phyloP scores from a whole-genome alignment of 805 yeast species.

The Kodamaea laetipori region DNA sequence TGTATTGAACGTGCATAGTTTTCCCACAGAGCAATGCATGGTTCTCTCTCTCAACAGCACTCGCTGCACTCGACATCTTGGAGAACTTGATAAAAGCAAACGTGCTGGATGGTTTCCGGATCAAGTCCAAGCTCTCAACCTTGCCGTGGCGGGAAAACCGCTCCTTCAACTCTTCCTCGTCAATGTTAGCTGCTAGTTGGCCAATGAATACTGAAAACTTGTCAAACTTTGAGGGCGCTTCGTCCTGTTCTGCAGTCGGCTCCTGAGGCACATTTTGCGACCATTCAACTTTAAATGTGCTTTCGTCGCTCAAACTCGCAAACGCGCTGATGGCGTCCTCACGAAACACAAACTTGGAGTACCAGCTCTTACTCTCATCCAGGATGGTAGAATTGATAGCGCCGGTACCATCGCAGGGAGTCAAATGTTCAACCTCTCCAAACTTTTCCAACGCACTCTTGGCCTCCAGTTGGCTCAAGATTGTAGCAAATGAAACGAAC shows the following conservation, averaged over 20 bases:
- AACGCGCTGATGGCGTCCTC: slow-evolving; percentile 88
- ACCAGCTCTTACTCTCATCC: slow-evolving; percentile 56
- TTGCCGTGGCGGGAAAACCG: slow-evolving; percentile 71
- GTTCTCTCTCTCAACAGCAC: slow-evolving; percentile 84
- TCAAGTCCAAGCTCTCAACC: slow-evolving; percentile 57
- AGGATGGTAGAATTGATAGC: slow-evolving; percentile 7
- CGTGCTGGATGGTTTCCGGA: slow-evolving; percentile 48
- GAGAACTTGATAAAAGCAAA: slow-evolving; percentile 76
- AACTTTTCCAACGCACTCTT: slow-evolving; percentile 45
- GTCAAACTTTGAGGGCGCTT: slow-evolving; percentile 46
- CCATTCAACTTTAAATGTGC: slow-evolving; percentile 73
- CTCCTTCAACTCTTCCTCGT: slow-evolving; percentile 54
- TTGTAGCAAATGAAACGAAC: slow-evolving; percentile 47
- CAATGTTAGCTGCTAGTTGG: slow-evolving; percentile 58
- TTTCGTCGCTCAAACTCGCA: slow-evolving; percentile 61
- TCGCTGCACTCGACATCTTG: slow-evolving; percentile 73
- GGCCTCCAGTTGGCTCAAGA: slow-evolving; percentile 35
- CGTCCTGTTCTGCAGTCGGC: slow-evolving; percentile 26
- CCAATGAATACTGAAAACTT: slow-evolving; percentile 78
- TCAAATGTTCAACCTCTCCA: slow-evolving; percentile 77
- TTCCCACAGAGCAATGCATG: slow-evolving; percentile 72
- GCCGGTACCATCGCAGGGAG: slow-evolving; percentile 42
- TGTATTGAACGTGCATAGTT: slow-evolving; percentile 84
- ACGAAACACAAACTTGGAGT: slow-evolving; percentile 73
- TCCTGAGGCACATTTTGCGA: slow-evolving; percentile 71